Evolutionary conservation across 2,329 filamentous ascomycete genomes (phyloP), one percentile per base, ranked within the genome.

Genomic region (Cladobotryum mycophilum): DNA sequence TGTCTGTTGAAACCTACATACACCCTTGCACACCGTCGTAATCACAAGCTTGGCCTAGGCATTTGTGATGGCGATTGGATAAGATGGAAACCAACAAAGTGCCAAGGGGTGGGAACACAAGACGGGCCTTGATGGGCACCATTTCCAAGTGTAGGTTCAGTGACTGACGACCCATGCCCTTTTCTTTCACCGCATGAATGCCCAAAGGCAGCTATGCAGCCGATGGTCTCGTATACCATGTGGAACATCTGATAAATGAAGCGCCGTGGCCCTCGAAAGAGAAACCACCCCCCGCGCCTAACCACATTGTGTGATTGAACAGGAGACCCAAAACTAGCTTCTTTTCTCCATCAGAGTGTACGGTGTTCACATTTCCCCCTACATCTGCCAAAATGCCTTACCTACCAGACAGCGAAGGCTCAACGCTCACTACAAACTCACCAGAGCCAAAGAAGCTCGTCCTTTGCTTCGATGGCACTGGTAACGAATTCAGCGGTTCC

Each of bases 381-480:
- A 4, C 25, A 3, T 11, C 6, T 11, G 36, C 36, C 36, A 38
- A n/a, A 38, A 38, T 38, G 36, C 36, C 36, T 3, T 38, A n/a
- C 36, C 17, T 38, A 17, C 14, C 14, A 38, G 36, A 17, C 8
- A 38, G 12, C 17, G 36, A 38, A 5, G 36, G 14, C 36, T n/a
- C 36, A n/a, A n/a, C 36, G 35, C 25, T 30, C 25, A 30, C 25
- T 11, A 11, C 25, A 30, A 30, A 30, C 25, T 3, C 25, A 3
- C 25, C 25, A 30, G 61, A 62, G 53, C 59, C 62, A 1, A 70
- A 66, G 57, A 73, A 74, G 55, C 67, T 76, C 14, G 60, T 76
- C 5, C 63, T 76, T 13, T 76, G 71, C 58, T 76, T 76, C 45
- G 74, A 76, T 51, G 74, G 74, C 33, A 76, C 73, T 1, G 74